A percentile compares a stretch with the other conserved stretches of the same genome.
Conservation (phyloP, 2,329 filamentous ascomycete genomes). For the Sclerotinia subarctica region DNA sequence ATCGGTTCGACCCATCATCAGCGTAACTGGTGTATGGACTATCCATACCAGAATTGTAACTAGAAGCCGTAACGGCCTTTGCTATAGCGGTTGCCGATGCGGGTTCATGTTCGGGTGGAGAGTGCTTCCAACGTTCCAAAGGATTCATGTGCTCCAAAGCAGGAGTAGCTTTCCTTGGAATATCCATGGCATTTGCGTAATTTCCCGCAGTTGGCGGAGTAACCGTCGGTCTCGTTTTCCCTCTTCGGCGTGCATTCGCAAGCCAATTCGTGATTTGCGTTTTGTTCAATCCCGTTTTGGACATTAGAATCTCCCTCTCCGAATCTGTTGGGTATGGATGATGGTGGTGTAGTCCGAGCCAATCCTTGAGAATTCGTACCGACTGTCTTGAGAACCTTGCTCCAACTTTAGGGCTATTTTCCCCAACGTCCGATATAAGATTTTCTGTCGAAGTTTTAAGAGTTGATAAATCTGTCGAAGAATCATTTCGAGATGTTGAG, state of each 20-base stretch:
- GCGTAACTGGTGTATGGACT: conserved; percentile 55
- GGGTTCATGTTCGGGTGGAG: conserved; percentile 67
- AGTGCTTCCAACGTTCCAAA: conserved; percentile 66
- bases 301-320: conserved; percentile 76
- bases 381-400: conserved; percentile 78
- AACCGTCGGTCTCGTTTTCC: conserved; percentile 69
- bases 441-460: conserved; percentile 54
- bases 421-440: conserved; percentile 51
- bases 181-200: conserved; percentile 65
- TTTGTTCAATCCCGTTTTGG: conserved; percentile 74
- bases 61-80: conserved; percentile 53
- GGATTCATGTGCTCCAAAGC: conserved; percentile 56
- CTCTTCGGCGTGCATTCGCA: conserved; percentile 79
- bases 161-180: conserved; percentile 61
- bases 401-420: conserved; percentile 57
- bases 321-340: conserved; percentile 88
- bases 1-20: conserved; percentile 58
- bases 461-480: conserved; percentile 26
- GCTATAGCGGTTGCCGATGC: conserved; percentile 62
- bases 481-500: conserved; percentile 23
- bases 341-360: conserved; percentile 74
- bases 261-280: conserved; percentile 90
- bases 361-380: conserved; percentile 76
- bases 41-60: conserved; percentile 52
- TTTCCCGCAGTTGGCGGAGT: conserved; percentile 64